A percentile compares a stretch with the other conserved stretches of the same genome.
Evolutionary conservation across 2,329 filamentous ascomycete species (phyloP).

Genomic region (Pestalotiopsis sp.): DNA sequence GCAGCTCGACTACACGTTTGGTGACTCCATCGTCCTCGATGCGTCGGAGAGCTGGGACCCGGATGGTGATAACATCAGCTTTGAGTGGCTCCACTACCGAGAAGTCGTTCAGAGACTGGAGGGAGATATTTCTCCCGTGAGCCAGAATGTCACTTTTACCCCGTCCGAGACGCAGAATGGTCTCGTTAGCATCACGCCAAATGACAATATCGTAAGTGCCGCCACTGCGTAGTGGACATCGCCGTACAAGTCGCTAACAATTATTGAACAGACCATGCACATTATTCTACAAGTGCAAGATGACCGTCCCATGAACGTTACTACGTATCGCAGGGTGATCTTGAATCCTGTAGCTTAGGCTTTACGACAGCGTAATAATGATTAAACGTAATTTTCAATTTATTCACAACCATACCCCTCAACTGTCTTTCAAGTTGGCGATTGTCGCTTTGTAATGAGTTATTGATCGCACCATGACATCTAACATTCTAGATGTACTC

Average conservation of each 20-base stretch:
- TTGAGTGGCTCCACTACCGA: constrained; percentile 8
- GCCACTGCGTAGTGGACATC: not conserved
- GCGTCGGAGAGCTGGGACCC: constrained; percentile 7
- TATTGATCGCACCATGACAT: too few relatives aligned
- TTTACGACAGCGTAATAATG: not conserved
- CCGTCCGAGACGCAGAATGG: not conserved
- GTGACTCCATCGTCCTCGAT: not conserved
- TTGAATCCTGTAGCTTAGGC: not conserved
- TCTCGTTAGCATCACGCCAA: not conserved
- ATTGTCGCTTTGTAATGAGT: not conserved
- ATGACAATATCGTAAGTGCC: not conserved
- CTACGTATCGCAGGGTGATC: not conserved
- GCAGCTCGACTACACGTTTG: not conserved
- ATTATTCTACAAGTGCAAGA: constrained; percentile 3
- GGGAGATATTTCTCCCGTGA: not conserved
- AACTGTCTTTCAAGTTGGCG: not conserved
- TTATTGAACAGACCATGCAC: not conserved
- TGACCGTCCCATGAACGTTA: not conserved
- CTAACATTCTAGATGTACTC: too few relatives aligned
- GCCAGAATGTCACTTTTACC: not conserved
- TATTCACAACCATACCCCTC: not conserved
- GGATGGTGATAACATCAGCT: constrained; percentile 3
- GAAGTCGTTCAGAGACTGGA: not conserved
- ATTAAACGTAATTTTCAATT: not conserved
- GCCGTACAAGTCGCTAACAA: not conserved